Evolutionary conservation across 805 yeast species (phyloP).

Genomic region (Metschnikowia drakensbergensis): DNA sequence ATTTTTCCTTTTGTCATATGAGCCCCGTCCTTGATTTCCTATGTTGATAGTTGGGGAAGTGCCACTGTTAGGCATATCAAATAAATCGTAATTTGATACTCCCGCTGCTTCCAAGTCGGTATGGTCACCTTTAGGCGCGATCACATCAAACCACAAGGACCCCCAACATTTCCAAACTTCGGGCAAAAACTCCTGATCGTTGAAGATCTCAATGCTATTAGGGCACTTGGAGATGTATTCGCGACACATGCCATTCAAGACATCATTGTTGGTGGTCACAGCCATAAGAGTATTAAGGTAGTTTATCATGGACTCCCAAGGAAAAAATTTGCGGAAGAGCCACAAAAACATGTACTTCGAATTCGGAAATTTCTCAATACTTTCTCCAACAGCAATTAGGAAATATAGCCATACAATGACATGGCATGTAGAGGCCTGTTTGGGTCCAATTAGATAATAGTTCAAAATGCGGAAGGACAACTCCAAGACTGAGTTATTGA

Average conservation of each 20-base stretch:
- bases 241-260: conserved; percentile 22
- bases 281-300: conserved; percentile 58
- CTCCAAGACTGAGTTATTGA: conserved; percentile 63
- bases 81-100: conserved; percentile 47
- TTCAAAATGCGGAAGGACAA: conserved; percentile 64
- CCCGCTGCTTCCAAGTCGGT: conserved; percentile 51
- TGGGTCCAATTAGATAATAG: conserved; percentile 68
- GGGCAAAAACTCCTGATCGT: conserved; percentile 58
- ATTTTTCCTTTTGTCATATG: conserved; percentile 17
- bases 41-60: conserved; percentile 30
- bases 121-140: conserved; percentile 52
- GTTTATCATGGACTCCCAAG: conserved; percentile 63
- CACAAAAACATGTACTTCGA: conserved; percentile 47
- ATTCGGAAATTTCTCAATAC: conserved; percentile 43
- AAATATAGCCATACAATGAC: conserved; percentile 75
- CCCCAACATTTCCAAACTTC: conserved; percentile 90
- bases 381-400: conserved; percentile 58
- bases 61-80: conserved; percentile 69
- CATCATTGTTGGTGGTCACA: conserved; percentile 24
- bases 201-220: conserved; percentile 46
- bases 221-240: conserved; percentile 25
- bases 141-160: conserved; percentile 68
- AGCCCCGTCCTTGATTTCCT: conserved; percentile 25
- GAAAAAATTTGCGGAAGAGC: conserved; percentile 54
- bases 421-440: conserved; percentile 68